Base-by-base conservation (phyloP, 1,284 basidiomycete species). In the Afroboletus lepidellus region DNA sequence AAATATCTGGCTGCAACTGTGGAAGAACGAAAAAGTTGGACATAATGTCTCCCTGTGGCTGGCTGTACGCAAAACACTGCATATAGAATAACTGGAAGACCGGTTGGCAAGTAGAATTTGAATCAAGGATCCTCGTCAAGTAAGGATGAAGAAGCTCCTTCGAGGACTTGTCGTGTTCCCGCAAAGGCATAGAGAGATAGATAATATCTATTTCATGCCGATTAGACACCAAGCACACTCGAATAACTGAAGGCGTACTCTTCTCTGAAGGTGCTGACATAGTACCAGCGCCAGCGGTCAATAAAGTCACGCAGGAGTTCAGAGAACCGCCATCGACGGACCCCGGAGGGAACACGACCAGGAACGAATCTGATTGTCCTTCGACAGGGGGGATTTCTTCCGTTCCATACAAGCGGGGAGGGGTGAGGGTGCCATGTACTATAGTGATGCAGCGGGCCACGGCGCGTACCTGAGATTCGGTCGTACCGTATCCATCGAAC, bases 181-280 rank as follows among this genome's bases (percentile, higher is more conserved):
- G 36, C 23, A 84, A 59, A 7, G 82, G 80, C 50, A 85, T 73
- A 0, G 76, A 73, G 32, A 90, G 67, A 60, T 90, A 85, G 3
- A 87, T 42, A 18, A 89, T 76, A 74, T 76, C 87, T 89, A 25
- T 53, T 12, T 16, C 41, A 52, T 9, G 36, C 44, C 34, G 24
- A 42, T 50, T n/a, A 54, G 27, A 29, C 12, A 20, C 32, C 48
- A 30, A 48, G n/a, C 2, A 7, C 8, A 18, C 23, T 37, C 23
- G 41, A n/a, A 46, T 20, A 53, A 47, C 21, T 36, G 37, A 34
- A 32, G 12, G 68, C 83, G 65, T 67, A 93, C 93, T 90, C 79
- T 89, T 88, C 2, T 86, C 91, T 48, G 79, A 74, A 0, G 96
- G 96, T 50, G 92, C 84, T 8, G 90, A 88, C 71, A 95, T 82